A percentile compares a stretch with the other conserved stretches of the same genome.
phyloP scores from a whole-genome alignment of 169 alveolate genomes.

The Plasmodium blacklocki region DNA sequence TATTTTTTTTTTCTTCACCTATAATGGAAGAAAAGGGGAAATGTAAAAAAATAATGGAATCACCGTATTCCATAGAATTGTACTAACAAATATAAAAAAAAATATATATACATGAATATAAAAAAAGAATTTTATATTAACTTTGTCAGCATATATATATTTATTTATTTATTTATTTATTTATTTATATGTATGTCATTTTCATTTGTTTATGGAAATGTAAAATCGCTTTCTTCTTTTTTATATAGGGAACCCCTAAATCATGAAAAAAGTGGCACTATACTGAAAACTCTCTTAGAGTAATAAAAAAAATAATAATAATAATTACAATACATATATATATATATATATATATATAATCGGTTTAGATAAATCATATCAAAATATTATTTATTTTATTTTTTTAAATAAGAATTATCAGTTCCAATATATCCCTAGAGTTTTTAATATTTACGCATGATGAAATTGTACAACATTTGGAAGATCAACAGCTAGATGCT shows the following conservation, averaged over 20 bases:
- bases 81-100: background rate
- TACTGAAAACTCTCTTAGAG: constrained; percentile 33
- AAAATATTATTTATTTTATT: background rate
- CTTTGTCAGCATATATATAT: background rate
- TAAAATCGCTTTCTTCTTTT: background rate
- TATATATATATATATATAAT: constrained; percentile 1
- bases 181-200: background rate
- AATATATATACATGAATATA: background rate
- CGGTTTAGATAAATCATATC: too few species aligned
- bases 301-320: background rate
- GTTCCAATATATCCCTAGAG: background rate
- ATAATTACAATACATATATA: background rate
- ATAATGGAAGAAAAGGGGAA: constrained; percentile 43
- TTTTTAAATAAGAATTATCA: constrained; percentile 19
- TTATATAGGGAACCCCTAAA: constrained; percentile 30
- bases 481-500: constrained; percentile 13
- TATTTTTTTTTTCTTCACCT: background rate
- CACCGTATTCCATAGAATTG: constrained; percentile 57
- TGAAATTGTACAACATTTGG: constrained; percentile 33
- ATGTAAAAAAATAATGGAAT: constrained; percentile 42
- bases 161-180: background rate
- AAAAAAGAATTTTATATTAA: background rate
- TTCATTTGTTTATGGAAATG: background rate
- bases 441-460: constrained; percentile 27
- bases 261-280: constrained; percentile 28